Percentiles rank a stretch among this genome's conserved stretches.
These are phyloP conservation scores for Neocallimastix lanati DNA, from an alignment of 192 early-diverging fungal species.

Conservation along the genomic window DNA sequence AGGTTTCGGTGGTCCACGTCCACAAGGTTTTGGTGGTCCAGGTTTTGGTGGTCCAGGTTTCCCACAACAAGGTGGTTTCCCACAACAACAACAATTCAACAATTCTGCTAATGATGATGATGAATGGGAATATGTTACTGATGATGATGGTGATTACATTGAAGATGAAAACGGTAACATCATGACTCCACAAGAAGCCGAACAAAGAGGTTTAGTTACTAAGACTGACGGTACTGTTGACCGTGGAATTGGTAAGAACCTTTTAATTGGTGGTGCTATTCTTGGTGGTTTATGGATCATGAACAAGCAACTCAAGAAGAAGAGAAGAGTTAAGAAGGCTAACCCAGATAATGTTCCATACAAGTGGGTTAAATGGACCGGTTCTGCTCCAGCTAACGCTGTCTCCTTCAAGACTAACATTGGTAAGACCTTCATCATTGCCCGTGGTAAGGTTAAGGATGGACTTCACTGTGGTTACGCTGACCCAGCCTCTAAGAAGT, in stretches of 20 bases:
- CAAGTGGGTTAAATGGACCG: background rate
- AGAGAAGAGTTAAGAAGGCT: background rate
- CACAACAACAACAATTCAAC: background rate
- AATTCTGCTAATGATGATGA: background rate
- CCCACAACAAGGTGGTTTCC: too few relatives aligned
- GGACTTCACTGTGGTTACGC: background rate
- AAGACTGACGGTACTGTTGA: background rate
- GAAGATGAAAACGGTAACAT: background rate
- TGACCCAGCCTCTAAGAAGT: background rate
- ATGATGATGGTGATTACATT: too few relatives aligned
- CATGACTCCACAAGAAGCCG: background rate
- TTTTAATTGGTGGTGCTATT: too few relatives aligned
- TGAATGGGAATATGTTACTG: too few relatives aligned
- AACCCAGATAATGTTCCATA: background rate
- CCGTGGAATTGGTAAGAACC: background rate
- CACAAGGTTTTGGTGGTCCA: too few relatives aligned
- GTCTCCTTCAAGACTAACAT: background rate
- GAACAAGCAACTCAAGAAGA: background rate
- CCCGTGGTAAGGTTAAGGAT: background rate
- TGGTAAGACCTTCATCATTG: background rate
- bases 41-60: background rate
- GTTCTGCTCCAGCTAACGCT: background rate
- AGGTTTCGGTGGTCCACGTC: too few relatives aligned
- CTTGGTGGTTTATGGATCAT: background rate
- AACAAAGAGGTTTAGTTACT: background rate